Conservation (phyloP, 164 flowering plant genomes). For the Nelumbo lutea region DNA sequence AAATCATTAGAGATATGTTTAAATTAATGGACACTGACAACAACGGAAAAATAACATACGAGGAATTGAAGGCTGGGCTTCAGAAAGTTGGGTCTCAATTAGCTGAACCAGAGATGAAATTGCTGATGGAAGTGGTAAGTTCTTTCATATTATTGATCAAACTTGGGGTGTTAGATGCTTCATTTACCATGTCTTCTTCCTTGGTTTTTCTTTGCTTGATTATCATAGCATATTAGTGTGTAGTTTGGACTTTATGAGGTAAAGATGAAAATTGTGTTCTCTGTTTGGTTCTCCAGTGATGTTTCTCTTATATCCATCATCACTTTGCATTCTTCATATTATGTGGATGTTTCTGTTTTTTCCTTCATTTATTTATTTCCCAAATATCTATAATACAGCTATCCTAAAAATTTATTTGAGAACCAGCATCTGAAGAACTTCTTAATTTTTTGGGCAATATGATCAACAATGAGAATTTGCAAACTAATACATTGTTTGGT, state of each 20-base stretch:
- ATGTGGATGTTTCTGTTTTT: too few relatives aligned
- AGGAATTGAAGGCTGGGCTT: constrained; percentile 79
- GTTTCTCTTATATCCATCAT: neutral
- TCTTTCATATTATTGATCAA: constrained; percentile 2
- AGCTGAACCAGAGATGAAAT: constrained; percentile 86
- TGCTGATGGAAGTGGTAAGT: constrained; percentile 96
- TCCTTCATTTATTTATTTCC: too few relatives aligned
- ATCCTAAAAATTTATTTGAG: too few relatives aligned
- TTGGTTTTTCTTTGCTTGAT: constrained; percentile 2
- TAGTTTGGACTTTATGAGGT: too few relatives aligned
- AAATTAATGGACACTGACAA: constrained; percentile 84
- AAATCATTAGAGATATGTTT: constrained; percentile 91
- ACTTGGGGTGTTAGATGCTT: neutral
- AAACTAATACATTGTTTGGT: too few relatives aligned
- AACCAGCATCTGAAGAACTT: too few relatives aligned
- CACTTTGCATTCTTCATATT: neutral
- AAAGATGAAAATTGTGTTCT: too few relatives aligned
- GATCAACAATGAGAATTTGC: too few relatives aligned
- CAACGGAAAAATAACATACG: constrained; percentile 82
- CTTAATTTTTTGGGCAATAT: too few relatives aligned
- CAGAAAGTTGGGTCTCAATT: constrained; percentile 90
- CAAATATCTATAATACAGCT: too few relatives aligned
- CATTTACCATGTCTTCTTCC: neutral
- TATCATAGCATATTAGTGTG: neutral
- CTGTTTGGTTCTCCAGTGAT: neutral